Evolutionary conservation across 1,284 basidiomycete genomes (phyloP), one percentile per base, ranked within the genome.

Genomic region (Phlebopus sp.): DNA sequence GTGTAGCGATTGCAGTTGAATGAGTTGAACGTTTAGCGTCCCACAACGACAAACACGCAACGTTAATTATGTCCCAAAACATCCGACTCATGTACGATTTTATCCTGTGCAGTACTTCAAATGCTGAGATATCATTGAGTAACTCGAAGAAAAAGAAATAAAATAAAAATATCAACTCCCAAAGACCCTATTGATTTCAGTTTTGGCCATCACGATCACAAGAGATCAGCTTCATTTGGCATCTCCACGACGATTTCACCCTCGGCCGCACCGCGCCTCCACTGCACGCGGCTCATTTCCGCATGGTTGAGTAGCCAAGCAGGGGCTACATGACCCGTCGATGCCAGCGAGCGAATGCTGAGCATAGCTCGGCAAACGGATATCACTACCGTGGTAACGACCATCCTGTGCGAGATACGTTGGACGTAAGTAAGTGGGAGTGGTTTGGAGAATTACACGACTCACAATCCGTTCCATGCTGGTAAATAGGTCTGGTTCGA

Each of bases 361-460:
- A 63, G 54, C 60, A 63, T 60, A 18, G 62, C 51, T 10, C 60
- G 54, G 9, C 61, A 59, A 4, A 59, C 55, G 9, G 58, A 45
- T 31, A 54, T 34, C 38, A 46, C 59, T 87, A 76, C 93, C 67
- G 88, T 82, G 69, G 90, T 82, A 63, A 86, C 81, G 64, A 95
- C 81, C 60, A 79, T 90, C 59, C 79, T 78, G 67, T 90, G 72
- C 88, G 94, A 95, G 55, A 78, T 77, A 72, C n/a, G 10, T 46
- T 90, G 83, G 67, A 84, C 81, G 55, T 89, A 87, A 51, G 81
- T 75, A 53, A 34, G n/a, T n/a, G 43, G 9, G 14, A 23, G n/a
- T n/a, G n/a, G n/a, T n/a, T 23, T 6, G 21, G 21, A 23, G 21
- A n/a, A n/a, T 23, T 3, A 44, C 7, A 34, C 3, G 14, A 23